Conservation (phyloP, 345 rosid genomes). For the Ricinus communis region DNA sequence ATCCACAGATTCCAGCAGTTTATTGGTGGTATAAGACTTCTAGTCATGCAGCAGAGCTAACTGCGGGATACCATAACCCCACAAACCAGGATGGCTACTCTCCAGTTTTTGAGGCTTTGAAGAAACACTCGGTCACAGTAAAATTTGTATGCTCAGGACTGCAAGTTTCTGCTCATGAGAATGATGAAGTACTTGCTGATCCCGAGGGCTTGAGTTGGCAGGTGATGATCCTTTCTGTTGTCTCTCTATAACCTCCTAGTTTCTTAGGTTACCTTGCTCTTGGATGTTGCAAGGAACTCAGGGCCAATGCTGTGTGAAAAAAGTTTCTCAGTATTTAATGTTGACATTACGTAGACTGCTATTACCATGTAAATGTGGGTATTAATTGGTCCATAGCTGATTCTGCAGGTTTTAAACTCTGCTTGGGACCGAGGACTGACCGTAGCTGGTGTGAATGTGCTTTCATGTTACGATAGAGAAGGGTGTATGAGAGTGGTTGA, state of each 20-base stretch:
- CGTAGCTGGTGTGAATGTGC: conserved; percentile 68
- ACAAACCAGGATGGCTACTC: conserved; percentile 86
- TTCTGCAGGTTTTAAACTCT: conserved; percentile 65
- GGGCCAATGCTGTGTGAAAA: background rate
- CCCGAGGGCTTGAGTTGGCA: conserved; percentile 94
- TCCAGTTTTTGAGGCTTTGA: conserved; percentile 65
- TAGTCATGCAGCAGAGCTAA: conserved; percentile 91
- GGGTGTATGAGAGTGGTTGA: conserved; percentile 70
- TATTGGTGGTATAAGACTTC: conserved; percentile 90
- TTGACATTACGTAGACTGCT: background rate
- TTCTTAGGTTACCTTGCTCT: background rate
- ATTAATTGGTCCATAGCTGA: conserved; percentile 18
- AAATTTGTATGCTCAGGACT: conserved; percentile 72
- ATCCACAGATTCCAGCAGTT: conserved; percentile 77
- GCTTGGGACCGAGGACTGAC: conserved; percentile 81
- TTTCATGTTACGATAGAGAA: conserved; percentile 73
- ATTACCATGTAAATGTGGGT: background rate
- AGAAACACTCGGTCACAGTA: conserved; percentile 60
- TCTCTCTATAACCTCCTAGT: background rate
- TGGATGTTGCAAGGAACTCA: conserved; percentile 5
- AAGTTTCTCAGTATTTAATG: background rate
- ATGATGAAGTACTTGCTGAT: conserved; percentile 67
- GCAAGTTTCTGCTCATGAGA: conserved; percentile 48
- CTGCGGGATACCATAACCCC: conserved; percentile 88
- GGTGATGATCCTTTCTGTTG: conserved; percentile 40